phyloP scores from a whole-genome alignment of 192 early-diverging fungal genomes.

The Gaertneriomyces semiglobifer region DNA sequence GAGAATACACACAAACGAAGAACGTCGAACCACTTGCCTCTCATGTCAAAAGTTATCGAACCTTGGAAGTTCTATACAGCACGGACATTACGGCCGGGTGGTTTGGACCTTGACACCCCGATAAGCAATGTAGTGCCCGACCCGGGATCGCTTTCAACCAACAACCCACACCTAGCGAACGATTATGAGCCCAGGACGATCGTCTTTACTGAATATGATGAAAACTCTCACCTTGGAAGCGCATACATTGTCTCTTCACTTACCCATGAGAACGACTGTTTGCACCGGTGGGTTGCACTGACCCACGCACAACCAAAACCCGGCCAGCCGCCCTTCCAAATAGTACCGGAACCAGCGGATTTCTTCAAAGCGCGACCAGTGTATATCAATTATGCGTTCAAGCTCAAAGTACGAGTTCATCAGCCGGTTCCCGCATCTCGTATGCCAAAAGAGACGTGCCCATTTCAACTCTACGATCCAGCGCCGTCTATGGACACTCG shows the following conservation, averaged over 20 bases:
- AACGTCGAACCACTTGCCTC: too few species aligned
- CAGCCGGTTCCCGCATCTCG: neutral
- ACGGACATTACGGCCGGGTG: neutral
- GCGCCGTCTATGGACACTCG: neutral
- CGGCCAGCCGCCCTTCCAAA: neutral
- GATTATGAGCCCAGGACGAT: neutral
- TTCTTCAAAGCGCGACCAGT: neutral
- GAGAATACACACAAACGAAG: too few species aligned
- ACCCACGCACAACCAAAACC: neutral
- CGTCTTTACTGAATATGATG: conserved; percentile 2
- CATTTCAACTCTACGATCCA: neutral
- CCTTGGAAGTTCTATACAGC: neutral
- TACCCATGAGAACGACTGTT: neutral
- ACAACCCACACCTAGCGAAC: neutral
- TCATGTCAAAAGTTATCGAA: too few species aligned
- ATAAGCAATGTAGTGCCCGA: conserved; percentile 1
- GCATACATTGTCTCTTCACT: conserved; percentile 1
- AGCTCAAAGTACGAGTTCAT: neutral
- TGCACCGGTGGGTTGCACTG: neutral
- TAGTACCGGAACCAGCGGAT: neutral
- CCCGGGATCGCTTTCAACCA: too few species aligned
- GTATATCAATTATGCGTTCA: conserved; percentile 2
- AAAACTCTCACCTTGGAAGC: neutral
- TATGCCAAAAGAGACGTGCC: neutral
- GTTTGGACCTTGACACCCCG: conserved; percentile 2